A percentile compares a stretch with the other conserved stretches of the same genome.
Evolutionary conservation across 768 basidiomycete genomes (phyloP).

Genomic region (Coprinopsis strossmayeri): DNA sequence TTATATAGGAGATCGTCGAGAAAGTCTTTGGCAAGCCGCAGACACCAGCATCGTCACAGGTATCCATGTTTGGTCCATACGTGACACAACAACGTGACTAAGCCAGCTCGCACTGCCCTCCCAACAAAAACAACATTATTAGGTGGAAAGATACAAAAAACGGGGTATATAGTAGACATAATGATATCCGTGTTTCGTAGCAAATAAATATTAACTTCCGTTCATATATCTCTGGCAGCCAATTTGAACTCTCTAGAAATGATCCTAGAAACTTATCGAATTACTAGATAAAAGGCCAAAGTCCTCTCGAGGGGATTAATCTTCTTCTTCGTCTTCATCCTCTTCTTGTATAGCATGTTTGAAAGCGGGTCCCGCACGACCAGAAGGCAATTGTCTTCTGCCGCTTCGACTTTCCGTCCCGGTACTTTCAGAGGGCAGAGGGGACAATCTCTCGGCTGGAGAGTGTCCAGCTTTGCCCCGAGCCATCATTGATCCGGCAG

Average conservation of each 20-base stretch:
- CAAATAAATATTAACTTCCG: slow-evolving; percentile 5
- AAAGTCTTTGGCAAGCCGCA: too few relatives aligned
- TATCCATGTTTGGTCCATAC: slow-evolving; percentile 3
- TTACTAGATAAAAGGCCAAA: too few relatives aligned
- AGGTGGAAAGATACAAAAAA: slow-evolving; percentile 1
- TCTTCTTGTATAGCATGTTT: slow-evolving; percentile 74
- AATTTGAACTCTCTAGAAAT: too few relatives aligned
- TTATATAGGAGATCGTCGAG: background rate
- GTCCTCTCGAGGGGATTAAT: slow-evolving; percentile 23
- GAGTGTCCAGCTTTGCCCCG: slow-evolving; percentile 51
- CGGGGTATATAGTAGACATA: background rate
- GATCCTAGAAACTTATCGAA: too few relatives aligned
- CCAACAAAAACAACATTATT: too few relatives aligned
- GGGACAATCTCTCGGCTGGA: slow-evolving; percentile 53
- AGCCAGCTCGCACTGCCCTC: background rate
- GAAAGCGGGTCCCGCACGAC: slow-evolving; percentile 68
- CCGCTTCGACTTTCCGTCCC: slow-evolving; percentile 44
- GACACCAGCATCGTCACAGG: background rate
- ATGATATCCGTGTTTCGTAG: slow-evolving; percentile 9
- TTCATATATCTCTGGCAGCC: slow-evolving; percentile 4
- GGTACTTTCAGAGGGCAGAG: slow-evolving; percentile 47
- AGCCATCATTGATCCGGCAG: slow-evolving; percentile 17
- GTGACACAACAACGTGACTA: background rate
- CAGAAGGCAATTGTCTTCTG: slow-evolving; percentile 62
- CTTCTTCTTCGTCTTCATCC: slow-evolving; percentile 74